Percentiles rank a stretch among this genome's conserved stretches.
Evolutionary conservation across 106 monocot species (phyloP).

Genomic region (Apostasia ramifera): DNA sequence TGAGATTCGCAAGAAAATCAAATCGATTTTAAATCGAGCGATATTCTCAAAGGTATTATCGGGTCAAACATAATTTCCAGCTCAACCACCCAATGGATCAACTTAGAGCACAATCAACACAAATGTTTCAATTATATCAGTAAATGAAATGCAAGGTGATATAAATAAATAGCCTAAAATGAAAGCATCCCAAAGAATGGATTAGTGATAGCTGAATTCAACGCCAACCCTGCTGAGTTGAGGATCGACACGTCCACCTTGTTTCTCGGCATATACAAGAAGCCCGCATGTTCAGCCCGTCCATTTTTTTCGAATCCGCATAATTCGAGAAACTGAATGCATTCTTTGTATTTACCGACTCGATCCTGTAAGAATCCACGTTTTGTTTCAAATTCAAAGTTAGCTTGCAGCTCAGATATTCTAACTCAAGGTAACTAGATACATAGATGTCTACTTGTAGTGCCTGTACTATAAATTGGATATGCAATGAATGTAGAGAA

Average conservation of each 20-base stretch:
- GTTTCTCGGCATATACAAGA: constrained; percentile 57
- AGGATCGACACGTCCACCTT: constrained; percentile 73
- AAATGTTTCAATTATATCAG: too few species aligned
- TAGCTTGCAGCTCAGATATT: too few species aligned
- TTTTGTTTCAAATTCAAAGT: too few species aligned
- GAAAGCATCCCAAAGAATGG: constrained; percentile 92
- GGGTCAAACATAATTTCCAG: background rate
- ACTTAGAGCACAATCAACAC: background rate
- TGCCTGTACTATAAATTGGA: too few species aligned
- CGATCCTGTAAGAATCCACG: constrained; percentile 43
- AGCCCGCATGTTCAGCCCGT: constrained; percentile 23
- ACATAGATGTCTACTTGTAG: too few species aligned
- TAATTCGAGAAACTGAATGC: constrained; percentile 65
- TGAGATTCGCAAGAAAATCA: background rate
- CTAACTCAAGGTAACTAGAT: too few species aligned
- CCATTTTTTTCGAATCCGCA: constrained; percentile 82
- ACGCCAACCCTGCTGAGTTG: constrained; percentile 70
- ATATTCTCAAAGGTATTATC: background rate
- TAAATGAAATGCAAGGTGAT: too few species aligned
- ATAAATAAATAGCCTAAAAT: background rate
- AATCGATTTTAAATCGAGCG: background rate
- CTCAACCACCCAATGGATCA: background rate
- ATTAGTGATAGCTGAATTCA: constrained; percentile 83
- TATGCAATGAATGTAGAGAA: too few species aligned
- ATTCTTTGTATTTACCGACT: constrained; percentile 68